Evolutionary conservation across 179 eudicot species (phyloP).

Genomic region (Beta macrorhiza): DNA sequence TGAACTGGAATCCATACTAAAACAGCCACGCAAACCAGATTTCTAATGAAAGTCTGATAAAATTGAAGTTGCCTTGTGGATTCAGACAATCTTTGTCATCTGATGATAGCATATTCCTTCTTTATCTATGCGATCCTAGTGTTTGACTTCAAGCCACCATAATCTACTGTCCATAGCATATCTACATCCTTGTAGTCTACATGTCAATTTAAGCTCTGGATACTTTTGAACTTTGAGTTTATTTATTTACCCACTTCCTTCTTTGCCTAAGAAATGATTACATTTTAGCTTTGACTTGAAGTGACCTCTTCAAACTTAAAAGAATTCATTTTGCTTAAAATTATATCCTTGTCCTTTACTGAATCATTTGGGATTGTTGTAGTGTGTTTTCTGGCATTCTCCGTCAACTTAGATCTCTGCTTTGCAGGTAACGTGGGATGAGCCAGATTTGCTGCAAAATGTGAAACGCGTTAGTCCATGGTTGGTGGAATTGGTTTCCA

Average conservation of each 20-base stretch:
- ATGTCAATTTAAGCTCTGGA: neutral
- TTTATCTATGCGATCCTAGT: neutral
- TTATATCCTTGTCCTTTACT: neutral
- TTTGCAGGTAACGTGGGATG: slow-evolving; percentile 91
- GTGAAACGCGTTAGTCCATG: slow-evolving; percentile 93
- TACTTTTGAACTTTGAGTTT: neutral
- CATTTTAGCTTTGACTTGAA: neutral
- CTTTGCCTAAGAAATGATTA: neutral
- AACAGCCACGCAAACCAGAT: slow-evolving; percentile 16
- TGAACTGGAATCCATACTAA: slow-evolving; percentile 13
- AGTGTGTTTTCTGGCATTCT: neutral
- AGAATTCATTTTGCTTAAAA: neutral
- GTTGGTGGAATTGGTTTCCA: slow-evolving; percentile 86
- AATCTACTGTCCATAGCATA: neutral
- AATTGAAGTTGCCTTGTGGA: slow-evolving; percentile 20
- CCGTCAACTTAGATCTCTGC: neutral
- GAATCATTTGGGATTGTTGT: neutral
- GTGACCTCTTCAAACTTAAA: neutral
- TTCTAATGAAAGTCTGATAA: neutral
- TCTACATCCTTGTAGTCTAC: neutral
- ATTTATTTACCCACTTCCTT: neutral
- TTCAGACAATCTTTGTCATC: slow-evolving; percentile 9
- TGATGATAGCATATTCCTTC: neutral
- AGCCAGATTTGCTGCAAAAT: slow-evolving; percentile 88
- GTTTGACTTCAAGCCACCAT: neutral